Conservation (phyloP, 169 alveolate genomes). For the Cryptosporidium canis region DNA sequence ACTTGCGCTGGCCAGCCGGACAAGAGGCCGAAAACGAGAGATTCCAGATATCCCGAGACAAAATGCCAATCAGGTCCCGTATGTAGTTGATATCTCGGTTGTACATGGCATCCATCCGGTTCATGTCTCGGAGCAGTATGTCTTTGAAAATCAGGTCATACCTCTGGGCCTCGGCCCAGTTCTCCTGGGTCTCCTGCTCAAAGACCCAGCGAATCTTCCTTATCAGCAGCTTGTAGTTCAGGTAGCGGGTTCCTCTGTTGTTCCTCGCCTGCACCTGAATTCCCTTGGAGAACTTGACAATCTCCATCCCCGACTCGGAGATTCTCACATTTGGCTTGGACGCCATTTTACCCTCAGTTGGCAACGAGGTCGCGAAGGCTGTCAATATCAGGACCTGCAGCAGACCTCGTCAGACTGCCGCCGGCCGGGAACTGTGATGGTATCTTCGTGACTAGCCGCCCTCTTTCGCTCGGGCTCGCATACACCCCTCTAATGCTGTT, state of each 20-base stretch:
- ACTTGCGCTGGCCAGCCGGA: background rate
- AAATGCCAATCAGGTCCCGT: conserved; percentile 37
- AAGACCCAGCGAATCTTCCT: conserved; percentile 65
- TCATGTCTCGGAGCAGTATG: conserved; percentile 57
- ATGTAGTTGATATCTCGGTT: conserved; percentile 43
- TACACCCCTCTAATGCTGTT: too few species aligned
- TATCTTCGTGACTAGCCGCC: too few species aligned
- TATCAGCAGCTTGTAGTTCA: conserved; percentile 65
- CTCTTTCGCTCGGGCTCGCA: too few species aligned
- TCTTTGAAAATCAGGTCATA: conserved; percentile 66
- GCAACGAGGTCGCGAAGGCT: too few species aligned
- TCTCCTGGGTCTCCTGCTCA: conserved; percentile 43
- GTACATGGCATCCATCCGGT: conserved; percentile 70
- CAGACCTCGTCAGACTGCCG: too few species aligned
- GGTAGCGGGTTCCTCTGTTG: conserved; percentile 69
- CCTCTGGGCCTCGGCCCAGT: conserved; percentile 64
- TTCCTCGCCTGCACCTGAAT: conserved; percentile 70
- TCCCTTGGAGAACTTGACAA: conserved; percentile 69
- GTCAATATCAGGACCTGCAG: too few species aligned
- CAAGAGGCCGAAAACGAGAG: too few species aligned
- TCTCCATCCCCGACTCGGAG: conserved; percentile 29
- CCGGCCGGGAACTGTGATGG: too few species aligned
- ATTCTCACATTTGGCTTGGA: conserved; percentile 5
- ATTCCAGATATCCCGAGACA: conserved; percentile 38
- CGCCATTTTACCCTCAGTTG: background rate